Conservation (phyloP, 2,329 filamentous ascomycete genomes). For the Ceratocystis variospora region DNA sequence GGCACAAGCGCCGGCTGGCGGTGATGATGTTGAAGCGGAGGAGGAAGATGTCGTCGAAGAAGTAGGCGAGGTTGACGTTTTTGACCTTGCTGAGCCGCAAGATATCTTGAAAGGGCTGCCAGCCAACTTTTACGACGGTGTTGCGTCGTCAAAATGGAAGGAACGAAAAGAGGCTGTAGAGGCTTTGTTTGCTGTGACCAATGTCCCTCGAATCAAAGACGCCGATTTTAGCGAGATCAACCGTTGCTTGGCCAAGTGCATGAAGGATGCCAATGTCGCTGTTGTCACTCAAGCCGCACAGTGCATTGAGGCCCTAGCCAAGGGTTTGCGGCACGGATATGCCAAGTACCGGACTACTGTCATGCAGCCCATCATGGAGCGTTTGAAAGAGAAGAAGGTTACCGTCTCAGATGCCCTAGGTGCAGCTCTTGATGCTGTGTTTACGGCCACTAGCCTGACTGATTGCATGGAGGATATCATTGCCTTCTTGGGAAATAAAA, state of each 20-base stretch:
- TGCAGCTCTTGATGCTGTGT: conserved; percentile 62
- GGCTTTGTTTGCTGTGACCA: conserved; percentile 58
- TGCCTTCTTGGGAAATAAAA: conserved; percentile 80
- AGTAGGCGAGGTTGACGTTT: conserved; percentile 61
- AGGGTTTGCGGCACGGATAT: conserved; percentile 67
- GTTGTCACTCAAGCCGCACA: conserved; percentile 89
- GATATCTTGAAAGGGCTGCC: conserved; percentile 74
- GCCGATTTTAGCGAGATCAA: conserved; percentile 75
- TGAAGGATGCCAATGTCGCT: conserved; percentile 97
- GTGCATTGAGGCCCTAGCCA: conserved; percentile 79
- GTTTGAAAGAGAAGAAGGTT: conserved; percentile 93
- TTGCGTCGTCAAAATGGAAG: conserved; percentile 94
- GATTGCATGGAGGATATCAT: conserved; percentile 88
- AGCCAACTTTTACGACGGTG: conserved; percentile 64
- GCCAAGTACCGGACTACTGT: conserved; percentile 66
- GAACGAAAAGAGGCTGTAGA: conserved; percentile 92
- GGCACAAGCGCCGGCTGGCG: conserved; percentile 53
- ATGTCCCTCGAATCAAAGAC: conserved; percentile 84
- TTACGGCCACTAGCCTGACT: conserved; percentile 52
- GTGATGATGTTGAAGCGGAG: conserved; percentile 38
- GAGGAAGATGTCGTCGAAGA: conserved; percentile 41
- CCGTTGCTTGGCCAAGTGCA: conserved; percentile 75
- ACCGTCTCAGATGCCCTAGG: conserved; percentile 77
- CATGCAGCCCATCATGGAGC: conserved; percentile 83
- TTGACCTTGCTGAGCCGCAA: conserved; percentile 72